Evolutionary conservation across 2,329 filamentous ascomycete genomes (phyloP), one percentile per base, ranked within the genome.

Genomic region (Fusarium beomiforme): DNA sequence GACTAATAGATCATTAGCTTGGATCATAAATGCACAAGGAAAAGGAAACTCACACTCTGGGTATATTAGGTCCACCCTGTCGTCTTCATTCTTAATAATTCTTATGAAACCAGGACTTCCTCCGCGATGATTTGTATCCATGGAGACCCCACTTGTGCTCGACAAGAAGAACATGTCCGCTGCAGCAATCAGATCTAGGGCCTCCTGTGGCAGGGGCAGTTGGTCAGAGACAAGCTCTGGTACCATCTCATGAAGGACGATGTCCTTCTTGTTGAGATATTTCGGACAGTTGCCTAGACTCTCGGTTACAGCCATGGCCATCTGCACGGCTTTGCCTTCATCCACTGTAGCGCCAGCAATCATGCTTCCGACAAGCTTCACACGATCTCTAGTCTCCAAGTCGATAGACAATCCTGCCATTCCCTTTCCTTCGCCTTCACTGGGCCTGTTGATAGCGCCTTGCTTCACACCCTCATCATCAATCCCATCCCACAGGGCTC

Each of bases 41-140:
- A 8, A 21, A 5, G 50, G 36, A 19, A 34, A 78, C 81, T 79
- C 71, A 81, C 81, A 97, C 78, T 97, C 94, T 1, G 94, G 94
- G 79, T 93, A 97, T 5, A 91, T 84, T 17, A 97, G 79, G 5
- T 88, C 84, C 2, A 84, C 72, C 1, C 79, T 76, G 7, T 73
- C 79, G 2, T 82, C 82, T 26, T 84, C 80, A 61, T 92, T 90
- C 23, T 86, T 87, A 2, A 90, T 78, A 12, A 95, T 84, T 26
- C 93, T 87, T 23, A 95, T 83, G 76, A 97, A 95, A 0, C 93
- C 94, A 1, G 85, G 84, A 3, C 90, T 85, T 0, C 94, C 94
- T 39, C 94, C 94, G 9, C 94, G 89, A 75, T 93, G 89, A 76
- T 97, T 97, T 10, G 91, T 93, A 78, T 97, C 93, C 93, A 97